Percentiles rank a stretch among this genome's conserved stretches.
These are phyloP conservation scores for Puccinia polysora DNA, from an alignment of 1,284 basidiomycete genomes.

Conservation along the genomic window DNA sequence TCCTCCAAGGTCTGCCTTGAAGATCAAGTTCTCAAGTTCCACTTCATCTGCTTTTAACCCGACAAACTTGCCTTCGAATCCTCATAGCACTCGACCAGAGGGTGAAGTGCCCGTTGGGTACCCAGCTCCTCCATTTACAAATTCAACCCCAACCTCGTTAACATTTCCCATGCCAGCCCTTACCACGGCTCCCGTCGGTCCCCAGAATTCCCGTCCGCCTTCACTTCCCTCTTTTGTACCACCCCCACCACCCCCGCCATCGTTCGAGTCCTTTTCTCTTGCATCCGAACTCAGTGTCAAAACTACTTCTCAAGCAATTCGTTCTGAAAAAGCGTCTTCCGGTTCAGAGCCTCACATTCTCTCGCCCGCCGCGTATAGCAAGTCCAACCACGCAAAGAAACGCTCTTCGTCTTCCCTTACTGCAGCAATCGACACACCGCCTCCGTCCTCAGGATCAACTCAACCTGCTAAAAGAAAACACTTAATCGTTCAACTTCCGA, in stretches of 20 bases:
- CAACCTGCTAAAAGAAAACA: constrained; percentile 11
- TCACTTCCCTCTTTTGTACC: neutral
- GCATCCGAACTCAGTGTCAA: neutral
- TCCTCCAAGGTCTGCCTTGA: constrained; percentile 21
- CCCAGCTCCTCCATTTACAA: neutral
- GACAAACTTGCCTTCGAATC: neutral
- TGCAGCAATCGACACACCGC: neutral
- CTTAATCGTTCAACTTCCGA: constrained; percentile 20
- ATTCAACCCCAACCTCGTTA: neutral
- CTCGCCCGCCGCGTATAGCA: neutral
- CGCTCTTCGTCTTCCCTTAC: neutral
- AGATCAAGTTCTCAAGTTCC: constrained; percentile 24
- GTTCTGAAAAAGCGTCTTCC: neutral
- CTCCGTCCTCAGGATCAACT: neutral
- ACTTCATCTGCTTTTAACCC: constrained; percentile 10
- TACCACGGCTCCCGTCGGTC: constrained; percentile 5
- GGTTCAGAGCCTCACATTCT: neutral
- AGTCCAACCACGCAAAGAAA: constrained; percentile 1
- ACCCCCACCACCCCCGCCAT: constrained; percentile 27
- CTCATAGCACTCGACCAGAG: neutral
- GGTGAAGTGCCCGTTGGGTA: neutral
- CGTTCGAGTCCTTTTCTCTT: constrained; percentile 26
- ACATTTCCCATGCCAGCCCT: constrained; percentile 18
- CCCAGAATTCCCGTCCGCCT: neutral
- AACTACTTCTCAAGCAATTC: neutral